Evolutionary conservation across 2,329 filamentous ascomycete species (phyloP).

Genomic region (Neopestalotiopsis rosae): DNA sequence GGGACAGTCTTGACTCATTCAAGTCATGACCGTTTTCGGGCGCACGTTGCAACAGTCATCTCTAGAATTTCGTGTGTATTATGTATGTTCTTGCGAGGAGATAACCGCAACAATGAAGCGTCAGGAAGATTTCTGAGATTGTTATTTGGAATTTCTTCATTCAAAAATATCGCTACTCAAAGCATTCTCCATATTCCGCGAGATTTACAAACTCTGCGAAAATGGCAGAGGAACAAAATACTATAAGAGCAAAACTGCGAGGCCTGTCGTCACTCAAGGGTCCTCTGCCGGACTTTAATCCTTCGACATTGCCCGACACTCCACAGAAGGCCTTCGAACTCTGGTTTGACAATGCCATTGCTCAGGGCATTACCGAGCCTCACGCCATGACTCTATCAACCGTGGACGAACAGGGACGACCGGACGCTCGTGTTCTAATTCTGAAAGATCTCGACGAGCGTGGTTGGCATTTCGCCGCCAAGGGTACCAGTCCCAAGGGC

Average conservation of each 20-base stretch:
- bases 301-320: neutral
- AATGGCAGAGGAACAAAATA: conserved; percentile 1
- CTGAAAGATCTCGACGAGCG: conserved; percentile 12
- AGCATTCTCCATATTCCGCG: neutral
- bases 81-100: neutral
- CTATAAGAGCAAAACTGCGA: conserved; percentile 6
- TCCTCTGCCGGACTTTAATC: conserved; percentile 6
- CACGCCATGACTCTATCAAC: conserved; percentile 12
- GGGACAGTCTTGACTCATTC: neutral
- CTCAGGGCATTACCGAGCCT: conserved; percentile 8
- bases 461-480: conserved; percentile 13
- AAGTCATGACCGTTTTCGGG: no score
- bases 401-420: neutral
- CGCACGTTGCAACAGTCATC: no score
- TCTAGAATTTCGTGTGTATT: neutral
- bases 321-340: conserved; percentile 3
- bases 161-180: neutral
- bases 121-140: neutral
- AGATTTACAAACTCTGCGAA: neutral
- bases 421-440: conserved; percentile 13
- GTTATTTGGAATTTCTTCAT: neutral
- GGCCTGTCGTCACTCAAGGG: conserved; percentile 4
- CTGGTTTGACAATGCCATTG: conserved; percentile 13
- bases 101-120: neutral
- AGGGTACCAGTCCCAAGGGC: conserved; percentile 6